Conservation (phyloP, 2,329 filamentous ascomycete genomes). For the Dryadomyces quercivorus region DNA sequence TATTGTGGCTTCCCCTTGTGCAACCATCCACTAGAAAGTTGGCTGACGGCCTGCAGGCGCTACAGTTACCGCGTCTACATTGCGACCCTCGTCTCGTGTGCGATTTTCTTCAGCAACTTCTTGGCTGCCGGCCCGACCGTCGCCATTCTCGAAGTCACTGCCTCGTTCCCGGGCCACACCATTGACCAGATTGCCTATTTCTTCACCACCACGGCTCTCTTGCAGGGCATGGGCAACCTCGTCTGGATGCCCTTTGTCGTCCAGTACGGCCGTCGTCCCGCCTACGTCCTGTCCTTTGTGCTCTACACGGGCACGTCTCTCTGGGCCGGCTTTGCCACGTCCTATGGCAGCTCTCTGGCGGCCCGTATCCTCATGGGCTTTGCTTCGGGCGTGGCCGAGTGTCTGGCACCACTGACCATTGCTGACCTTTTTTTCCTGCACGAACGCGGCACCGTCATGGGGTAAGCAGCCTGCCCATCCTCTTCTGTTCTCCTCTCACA, state of each 20-base stretch:
- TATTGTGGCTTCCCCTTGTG: conserved; percentile 7
- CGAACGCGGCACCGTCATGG: conserved; percentile 39
- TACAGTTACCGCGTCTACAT: conserved; percentile 33
- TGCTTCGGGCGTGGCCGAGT: conserved; percentile 40
- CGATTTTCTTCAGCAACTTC: conserved; percentile 45
- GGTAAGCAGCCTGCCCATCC: conserved; percentile 23
- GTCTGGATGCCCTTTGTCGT: conserved; percentile 33
- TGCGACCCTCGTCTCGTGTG: conserved; percentile 34
- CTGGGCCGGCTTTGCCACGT: conserved; percentile 30
- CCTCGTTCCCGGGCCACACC: conserved; percentile 30
- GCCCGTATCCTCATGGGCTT: conserved; percentile 40
- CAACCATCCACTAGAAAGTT: background rate
- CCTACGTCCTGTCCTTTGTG: conserved; percentile 30
- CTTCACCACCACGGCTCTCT: conserved; percentile 36
- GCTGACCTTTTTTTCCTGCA: conserved; percentile 46
- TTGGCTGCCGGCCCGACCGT: conserved; percentile 42
- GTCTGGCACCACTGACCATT: conserved; percentile 36
- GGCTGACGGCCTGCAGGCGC: background rate
- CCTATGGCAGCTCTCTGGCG: conserved; percentile 28
- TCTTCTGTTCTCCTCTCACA: conserved; percentile 16
- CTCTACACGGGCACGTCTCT: conserved; percentile 28
- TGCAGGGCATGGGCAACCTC: conserved; percentile 35
- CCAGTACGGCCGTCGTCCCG: conserved; percentile 31
- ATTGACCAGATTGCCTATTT: conserved; percentile 36
- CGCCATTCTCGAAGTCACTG: conserved; percentile 33